Percentiles rank a stretch among this genome's conserved stretches.
Evolutionary conservation across 225 moss, liverwort and hornwort species (phyloP).

Genomic region (Marchantia paleacea): DNA sequence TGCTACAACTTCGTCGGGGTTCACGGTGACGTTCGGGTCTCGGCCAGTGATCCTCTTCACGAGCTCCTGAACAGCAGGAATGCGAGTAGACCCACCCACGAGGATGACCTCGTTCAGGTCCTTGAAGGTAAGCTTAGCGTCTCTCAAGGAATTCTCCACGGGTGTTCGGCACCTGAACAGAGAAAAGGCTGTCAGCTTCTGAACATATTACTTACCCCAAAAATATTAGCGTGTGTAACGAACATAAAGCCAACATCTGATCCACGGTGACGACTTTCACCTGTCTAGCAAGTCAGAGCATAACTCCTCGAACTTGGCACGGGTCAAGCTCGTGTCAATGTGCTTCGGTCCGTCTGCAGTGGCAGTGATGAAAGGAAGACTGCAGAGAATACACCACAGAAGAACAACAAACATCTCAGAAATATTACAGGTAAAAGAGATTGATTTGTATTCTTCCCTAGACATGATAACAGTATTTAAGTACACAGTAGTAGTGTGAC

Average conservation of each 20-base stretch:
- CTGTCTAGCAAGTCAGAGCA: slow-evolving; percentile 87
- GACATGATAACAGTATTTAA: not conserved
- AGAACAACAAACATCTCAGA: not conserved
- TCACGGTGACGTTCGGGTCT: slow-evolving; percentile 85
- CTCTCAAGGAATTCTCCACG: slow-evolving; percentile 79
- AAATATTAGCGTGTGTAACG: not conserved
- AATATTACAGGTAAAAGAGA: too few relatives aligned
- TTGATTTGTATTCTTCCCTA: too few relatives aligned
- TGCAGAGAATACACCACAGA: slow-evolving; percentile 30
- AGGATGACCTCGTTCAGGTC: slow-evolving; percentile 91
- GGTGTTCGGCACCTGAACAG: slow-evolving; percentile 71
- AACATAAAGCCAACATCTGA: not conserved
- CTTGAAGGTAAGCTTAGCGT: slow-evolving; percentile 82
- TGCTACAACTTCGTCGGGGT: slow-evolving; percentile 93
- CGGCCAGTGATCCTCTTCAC: slow-evolving; percentile 75
- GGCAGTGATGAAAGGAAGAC: slow-evolving; percentile 93
- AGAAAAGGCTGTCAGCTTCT: slow-evolving; percentile 30
- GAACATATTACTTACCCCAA: not conserved
- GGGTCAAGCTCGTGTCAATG: slow-evolving; percentile 71
- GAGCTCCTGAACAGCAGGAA: slow-evolving; percentile 84
- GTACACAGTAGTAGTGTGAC: not conserved
- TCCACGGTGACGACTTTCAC: slow-evolving; percentile 22
- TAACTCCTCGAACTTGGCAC: slow-evolving; percentile 89
- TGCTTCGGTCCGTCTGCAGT: slow-evolving; percentile 97
- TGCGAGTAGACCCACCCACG: slow-evolving; percentile 91